phyloP scores from a whole-genome alignment of 1,284 basidiomycete species.

The Leccinum fallax region DNA sequence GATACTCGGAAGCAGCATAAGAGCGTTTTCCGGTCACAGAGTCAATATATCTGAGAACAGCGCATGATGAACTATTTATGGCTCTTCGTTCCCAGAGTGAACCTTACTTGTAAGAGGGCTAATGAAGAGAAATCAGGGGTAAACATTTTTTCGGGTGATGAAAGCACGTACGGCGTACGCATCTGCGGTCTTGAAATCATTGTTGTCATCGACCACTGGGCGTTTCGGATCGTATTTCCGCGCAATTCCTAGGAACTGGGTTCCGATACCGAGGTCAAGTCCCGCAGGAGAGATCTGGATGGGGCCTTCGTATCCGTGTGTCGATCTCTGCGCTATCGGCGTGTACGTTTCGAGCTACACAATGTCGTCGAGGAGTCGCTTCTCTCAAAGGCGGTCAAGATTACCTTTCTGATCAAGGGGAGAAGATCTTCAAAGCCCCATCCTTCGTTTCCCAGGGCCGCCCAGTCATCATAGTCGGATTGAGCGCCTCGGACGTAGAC shows the following conservation, averaged over 20 bases:
- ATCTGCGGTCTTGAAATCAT: slow-evolving; percentile 45
- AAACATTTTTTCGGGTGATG: background rate
- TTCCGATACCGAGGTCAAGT: slow-evolving; percentile 4
- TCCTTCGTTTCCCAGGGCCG: slow-evolving; percentile 49
- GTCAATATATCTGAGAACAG: slow-evolving; percentile 47
- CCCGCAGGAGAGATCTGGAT: slow-evolving; percentile 4
- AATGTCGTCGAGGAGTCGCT: background rate
- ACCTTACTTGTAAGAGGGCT: slow-evolving; percentile 3
- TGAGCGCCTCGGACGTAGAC: slow-evolving; percentile 55
- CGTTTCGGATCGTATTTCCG: slow-evolving; percentile 25
- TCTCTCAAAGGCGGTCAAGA: background rate
- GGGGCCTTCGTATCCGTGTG: slow-evolving; percentile 12
- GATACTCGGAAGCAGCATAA: slow-evolving; percentile 55
- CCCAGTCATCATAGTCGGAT: slow-evolving; percentile 63
- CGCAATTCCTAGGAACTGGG: slow-evolving; percentile 10
- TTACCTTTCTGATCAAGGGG: slow-evolving; percentile 11
- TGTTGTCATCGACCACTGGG: slow-evolving; percentile 43
- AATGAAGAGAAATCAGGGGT: background rate
- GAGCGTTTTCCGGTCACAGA: slow-evolving; percentile 53
- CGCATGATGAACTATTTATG: background rate
- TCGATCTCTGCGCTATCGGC: slow-evolving; percentile 7
- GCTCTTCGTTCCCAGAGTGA: background rate
- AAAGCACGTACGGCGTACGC: slow-evolving; percentile 46
- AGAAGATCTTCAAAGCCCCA: slow-evolving; percentile 43
- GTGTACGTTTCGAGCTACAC: slow-evolving; percentile 9